phyloP scores from a whole-genome alignment of 441 rosid genomes.

The Bruguiera hainesii region DNA sequence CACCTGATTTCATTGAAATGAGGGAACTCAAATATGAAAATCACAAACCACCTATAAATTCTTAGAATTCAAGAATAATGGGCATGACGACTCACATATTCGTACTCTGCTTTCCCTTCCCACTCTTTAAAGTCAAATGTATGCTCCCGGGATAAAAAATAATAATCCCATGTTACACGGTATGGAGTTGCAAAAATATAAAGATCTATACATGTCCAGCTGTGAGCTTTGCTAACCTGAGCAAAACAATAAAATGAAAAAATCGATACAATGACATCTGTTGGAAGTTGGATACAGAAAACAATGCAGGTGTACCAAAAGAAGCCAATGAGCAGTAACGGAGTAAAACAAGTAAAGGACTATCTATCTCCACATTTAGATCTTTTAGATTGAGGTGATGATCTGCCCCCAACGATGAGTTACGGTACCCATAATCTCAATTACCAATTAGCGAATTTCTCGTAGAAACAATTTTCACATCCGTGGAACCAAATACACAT shows the following conservation, averaged over 20 bases:
- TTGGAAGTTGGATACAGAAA: not conserved
- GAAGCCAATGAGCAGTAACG: not conserved
- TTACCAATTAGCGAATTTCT: too few relatives aligned
- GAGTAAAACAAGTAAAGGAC: not conserved
- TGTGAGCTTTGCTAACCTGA: conserved; percentile 79
- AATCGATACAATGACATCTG: conserved; percentile 3
- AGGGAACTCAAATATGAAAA: conserved; percentile 4
- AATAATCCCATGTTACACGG: conserved; percentile 96
- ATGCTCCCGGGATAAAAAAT: conserved; percentile 79
- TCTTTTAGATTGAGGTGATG: too few relatives aligned
- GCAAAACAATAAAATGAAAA: conserved; percentile 17
- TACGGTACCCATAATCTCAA: too few relatives aligned
- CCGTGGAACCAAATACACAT: too few relatives aligned
- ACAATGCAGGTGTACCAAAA: not conserved
- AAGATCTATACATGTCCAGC: conserved; percentile 97
- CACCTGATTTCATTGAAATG: conserved; percentile 44
- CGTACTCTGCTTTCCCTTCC: conserved; percentile 88
- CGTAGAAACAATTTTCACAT: too few relatives aligned
- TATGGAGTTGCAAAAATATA: conserved; percentile 94
- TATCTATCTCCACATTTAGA: not conserved
- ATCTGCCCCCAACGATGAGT: too few relatives aligned
- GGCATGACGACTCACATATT: conserved; percentile 54
- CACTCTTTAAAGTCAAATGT: conserved; percentile 73
- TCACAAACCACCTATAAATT: conserved; percentile 2
- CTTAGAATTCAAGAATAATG: conserved; percentile 2